These are phyloP conservation scores for Trichoderma sp. DNA, from an alignment of 2,329 filamentous ascomycete genomes.

Conservation along the genomic window DNA sequence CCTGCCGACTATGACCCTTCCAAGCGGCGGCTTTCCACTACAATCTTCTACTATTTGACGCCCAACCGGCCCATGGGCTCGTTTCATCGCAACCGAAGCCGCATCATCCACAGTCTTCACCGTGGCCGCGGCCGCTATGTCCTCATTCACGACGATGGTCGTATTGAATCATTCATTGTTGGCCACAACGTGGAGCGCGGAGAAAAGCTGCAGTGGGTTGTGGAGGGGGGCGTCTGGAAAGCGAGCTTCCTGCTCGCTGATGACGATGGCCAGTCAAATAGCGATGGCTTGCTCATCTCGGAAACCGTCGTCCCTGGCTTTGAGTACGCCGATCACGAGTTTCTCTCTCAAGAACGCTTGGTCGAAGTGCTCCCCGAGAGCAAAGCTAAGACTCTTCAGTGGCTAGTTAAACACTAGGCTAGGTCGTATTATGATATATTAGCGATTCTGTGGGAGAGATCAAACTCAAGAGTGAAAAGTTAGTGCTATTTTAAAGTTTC, in stretches of 20 bases:
- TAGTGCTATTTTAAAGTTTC: not conserved
- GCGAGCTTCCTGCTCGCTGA: constrained; percentile 59
- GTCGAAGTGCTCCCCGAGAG: constrained; percentile 56
- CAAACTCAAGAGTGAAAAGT: not conserved
- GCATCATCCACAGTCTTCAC: constrained; percentile 69
- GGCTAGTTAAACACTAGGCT: constrained; percentile 44
- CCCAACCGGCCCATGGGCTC: constrained; percentile 57
- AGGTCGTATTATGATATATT: not conserved
- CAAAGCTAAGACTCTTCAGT: constrained; percentile 52
- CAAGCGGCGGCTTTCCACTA: constrained; percentile 59
- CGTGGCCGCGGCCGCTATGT: constrained; percentile 66
- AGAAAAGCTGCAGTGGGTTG: constrained; percentile 69
- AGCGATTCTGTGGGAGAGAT: not conserved
- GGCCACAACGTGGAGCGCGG: constrained; percentile 60
- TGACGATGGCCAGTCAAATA: constrained; percentile 43
- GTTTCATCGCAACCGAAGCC: constrained; percentile 66
- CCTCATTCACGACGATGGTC: constrained; percentile 61
- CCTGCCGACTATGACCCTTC: constrained; percentile 45
- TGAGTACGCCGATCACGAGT: constrained; percentile 69
- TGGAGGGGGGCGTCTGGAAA: constrained; percentile 70
- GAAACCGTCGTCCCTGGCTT: constrained; percentile 72
- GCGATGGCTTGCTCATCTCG: constrained; percentile 63
- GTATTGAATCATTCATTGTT: constrained; percentile 67
- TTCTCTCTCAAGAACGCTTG: constrained; percentile 58
- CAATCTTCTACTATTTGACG: constrained; percentile 68